These are phyloP conservation scores for Botrytis porri DNA, from an alignment of 2,329 filamentous ascomycete genomes.

Conservation along the genomic window DNA sequence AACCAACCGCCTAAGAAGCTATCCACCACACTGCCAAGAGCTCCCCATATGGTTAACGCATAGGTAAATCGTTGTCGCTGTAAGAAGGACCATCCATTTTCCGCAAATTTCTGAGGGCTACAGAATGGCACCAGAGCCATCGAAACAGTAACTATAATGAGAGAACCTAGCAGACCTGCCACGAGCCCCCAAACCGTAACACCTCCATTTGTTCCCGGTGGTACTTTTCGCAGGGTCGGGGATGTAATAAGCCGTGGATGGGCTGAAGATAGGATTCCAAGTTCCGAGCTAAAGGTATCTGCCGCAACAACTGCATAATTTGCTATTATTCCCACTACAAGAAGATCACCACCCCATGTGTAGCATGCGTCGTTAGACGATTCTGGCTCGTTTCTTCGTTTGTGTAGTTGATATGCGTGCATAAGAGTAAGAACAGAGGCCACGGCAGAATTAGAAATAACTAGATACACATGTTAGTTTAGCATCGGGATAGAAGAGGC, in stretches of 20 bases:
- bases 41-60: slow-evolving; percentile 67
- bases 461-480: slow-evolving; percentile 41
- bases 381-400: slow-evolving; percentile 40
- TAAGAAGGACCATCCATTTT: slow-evolving; percentile 52
- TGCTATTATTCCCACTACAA: slow-evolving; percentile 64
- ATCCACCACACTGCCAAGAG: slow-evolving; percentile 79
- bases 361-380: slow-evolving; percentile 45
- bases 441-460: slow-evolving; percentile 82
- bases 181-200: slow-evolving; percentile 72
- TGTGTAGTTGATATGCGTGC: slow-evolving; percentile 57
- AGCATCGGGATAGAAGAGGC: background rate
- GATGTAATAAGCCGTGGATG: slow-evolving; percentile 85
- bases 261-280: slow-evolving; percentile 79
- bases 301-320: slow-evolving; percentile 91
- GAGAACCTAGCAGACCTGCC: slow-evolving; percentile 71
- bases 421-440: slow-evolving; percentile 64
- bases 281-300: slow-evolving; percentile 92
- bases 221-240: slow-evolving; percentile 70
- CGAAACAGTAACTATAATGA: slow-evolving; percentile 62
- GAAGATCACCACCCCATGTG: slow-evolving; percentile 59
- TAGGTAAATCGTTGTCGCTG: slow-evolving; percentile 48
- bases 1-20: slow-evolving; percentile 81
- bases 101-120: slow-evolving; percentile 30
- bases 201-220: slow-evolving; percentile 89
- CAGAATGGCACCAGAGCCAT: slow-evolving; percentile 70